A percentile compares a stretch with the other conserved stretches of the same genome.
Conservation (phyloP, 2,329 filamentous ascomycete species). For the Fusarium solani-melongenae region DNA sequence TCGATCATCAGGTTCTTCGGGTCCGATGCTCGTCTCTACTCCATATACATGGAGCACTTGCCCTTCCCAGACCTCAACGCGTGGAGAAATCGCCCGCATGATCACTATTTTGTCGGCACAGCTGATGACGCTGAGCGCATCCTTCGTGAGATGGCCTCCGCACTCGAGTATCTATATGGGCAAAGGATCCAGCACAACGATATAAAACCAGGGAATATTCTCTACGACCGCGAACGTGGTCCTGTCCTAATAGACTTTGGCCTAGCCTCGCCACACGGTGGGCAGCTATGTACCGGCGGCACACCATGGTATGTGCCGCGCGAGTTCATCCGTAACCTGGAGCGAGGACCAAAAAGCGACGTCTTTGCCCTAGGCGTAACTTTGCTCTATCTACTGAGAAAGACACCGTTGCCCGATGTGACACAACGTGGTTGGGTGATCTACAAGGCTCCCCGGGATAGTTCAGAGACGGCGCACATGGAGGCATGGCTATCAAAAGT, state of each 20-base stretch:
- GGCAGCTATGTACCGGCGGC: not conserved
- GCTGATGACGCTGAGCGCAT: not conserved
- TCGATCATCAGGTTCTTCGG: not conserved
- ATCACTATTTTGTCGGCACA: not conserved
- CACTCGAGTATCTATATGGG: not conserved
- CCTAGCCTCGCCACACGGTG: rapidly evolving
- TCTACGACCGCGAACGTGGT: not conserved
- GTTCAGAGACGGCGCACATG: not conserved
- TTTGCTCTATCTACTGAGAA: not conserved
- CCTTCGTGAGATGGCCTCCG: not conserved
- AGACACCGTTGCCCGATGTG: not conserved
- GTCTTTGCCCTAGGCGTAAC: not conserved
- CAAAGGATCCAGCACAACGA: not conserved
- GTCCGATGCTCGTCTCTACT: not conserved
- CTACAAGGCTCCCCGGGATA: not conserved
- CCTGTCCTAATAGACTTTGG: not conserved
- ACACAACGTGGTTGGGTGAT: not conserved
- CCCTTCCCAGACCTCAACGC: not conserved
- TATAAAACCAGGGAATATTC: not conserved
- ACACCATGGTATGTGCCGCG: not conserved
- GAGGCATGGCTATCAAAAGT: not conserved
- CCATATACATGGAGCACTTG: not conserved
- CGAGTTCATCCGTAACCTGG: not conserved
- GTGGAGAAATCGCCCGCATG: not conserved
- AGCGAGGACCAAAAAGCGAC: not conserved